These are phyloP conservation scores for Didymella sp. DNA, from an alignment of 2,329 filamentous ascomycete species.

Conservation along the genomic window DNA sequence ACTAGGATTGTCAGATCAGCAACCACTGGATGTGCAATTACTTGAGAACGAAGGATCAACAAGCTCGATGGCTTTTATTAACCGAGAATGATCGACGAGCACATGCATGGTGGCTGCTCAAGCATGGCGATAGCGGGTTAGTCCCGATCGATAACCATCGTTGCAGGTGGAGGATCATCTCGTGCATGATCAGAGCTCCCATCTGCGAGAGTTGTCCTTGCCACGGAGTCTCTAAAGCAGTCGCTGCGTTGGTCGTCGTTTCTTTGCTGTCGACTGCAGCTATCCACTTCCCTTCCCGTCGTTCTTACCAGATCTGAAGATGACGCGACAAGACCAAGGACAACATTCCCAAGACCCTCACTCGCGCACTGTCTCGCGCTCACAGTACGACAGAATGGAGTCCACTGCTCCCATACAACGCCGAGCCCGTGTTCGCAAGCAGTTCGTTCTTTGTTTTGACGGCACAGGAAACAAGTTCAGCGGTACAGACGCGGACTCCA, in stretches of 20 bases:
- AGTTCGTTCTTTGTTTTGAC: slow-evolving; percentile 62
- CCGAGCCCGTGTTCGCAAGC: slow-evolving; percentile 56
- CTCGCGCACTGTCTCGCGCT: slow-evolving; percentile 2
- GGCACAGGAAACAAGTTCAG: slow-evolving; percentile 54
- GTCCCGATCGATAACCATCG: neutral
- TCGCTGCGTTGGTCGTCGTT: neutral
- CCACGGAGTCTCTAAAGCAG: slow-evolving; percentile 2
- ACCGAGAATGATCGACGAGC: slow-evolving; percentile 6
- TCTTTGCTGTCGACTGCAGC: neutral
- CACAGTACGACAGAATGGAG: slow-evolving; percentile 9
- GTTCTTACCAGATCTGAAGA: slow-evolving; percentile 6
- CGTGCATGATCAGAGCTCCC: slow-evolving; percentile 1
- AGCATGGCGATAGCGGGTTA: neutral
- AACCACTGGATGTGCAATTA: neutral
- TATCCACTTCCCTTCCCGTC: neutral
- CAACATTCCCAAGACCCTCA: slow-evolving; percentile 1
- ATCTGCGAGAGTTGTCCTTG: neutral
- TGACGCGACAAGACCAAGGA: slow-evolving; percentile 5
- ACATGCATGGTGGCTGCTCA: slow-evolving; percentile 16
- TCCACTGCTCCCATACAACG: slow-evolving; percentile 11
- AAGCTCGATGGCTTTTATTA: neutral
- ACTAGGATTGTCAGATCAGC: neutral
- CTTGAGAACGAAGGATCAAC: slow-evolving; percentile 1
- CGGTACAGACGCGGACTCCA: slow-evolving; percentile 51
- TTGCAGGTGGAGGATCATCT: neutral